Conservation (phyloP, 2,329 filamentous ascomycete species). For the Exophiala mesophila region DNA sequence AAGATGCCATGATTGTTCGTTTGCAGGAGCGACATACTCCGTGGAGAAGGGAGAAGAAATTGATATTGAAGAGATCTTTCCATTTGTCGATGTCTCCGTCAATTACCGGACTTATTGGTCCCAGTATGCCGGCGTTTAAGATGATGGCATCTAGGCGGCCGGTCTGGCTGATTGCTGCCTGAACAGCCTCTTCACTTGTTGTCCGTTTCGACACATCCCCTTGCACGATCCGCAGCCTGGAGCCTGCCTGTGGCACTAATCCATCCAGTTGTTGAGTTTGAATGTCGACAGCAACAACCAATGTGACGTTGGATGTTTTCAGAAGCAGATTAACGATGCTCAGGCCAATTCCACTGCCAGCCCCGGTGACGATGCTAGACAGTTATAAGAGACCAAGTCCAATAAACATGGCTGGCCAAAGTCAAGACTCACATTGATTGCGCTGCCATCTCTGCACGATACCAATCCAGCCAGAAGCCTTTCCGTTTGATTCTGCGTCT, state of each 20-base stretch:
- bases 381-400: no score
- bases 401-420: no score
- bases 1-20: not conserved
- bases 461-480: no score
- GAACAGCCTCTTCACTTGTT: not conserved
- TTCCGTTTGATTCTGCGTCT: no score
- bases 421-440: no score
- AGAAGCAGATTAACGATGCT: not conserved
- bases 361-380: conserved; percentile 1
- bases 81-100: not conserved
- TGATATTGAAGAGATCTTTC: conserved; percentile 1
- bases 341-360: not conserved
- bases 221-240: not conserved
- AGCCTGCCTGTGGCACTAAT: not conserved
- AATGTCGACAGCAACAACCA: not conserved
- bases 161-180: not conserved
- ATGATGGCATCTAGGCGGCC: conserved; percentile 2
- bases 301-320: not conserved
- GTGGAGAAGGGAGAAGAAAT: conserved; percentile 2
- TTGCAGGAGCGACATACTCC: not conserved
- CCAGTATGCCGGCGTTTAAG: conserved; percentile 1
- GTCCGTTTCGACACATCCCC: conserved; percentile 1
- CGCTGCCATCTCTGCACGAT: no score
- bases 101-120: not conserved
- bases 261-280: not conserved